Evolutionary conservation across 2,329 filamentous ascomycete genomes (phyloP), one percentile per base, ranked within the genome.

Genomic region (Onygenales sp.): DNA sequence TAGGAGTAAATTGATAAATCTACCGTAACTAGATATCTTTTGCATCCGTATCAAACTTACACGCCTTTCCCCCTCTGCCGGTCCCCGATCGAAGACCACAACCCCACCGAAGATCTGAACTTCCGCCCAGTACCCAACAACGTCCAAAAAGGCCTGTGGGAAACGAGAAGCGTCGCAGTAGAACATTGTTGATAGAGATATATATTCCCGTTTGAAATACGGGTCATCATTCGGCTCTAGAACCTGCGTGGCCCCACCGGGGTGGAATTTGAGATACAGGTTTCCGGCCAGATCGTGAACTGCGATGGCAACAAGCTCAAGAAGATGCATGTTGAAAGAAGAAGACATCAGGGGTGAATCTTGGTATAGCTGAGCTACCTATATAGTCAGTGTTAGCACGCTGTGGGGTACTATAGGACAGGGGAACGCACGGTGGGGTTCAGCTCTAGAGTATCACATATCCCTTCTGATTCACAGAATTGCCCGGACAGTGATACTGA

Each of bases 321-420:
- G 47, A 32, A 50, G 47, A 39, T 50, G 47, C 47, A 50, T 50
- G 31, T 50, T 50, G 32, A 50, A 50, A 10, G n/a, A 14, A 7
- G 27, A 27, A 8, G 47, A 50, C 9, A 38, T 17, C 32, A 50
- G 6, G 14, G 10, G 31, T 7, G 8, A 9, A 21, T 36, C 47
- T 17, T 50, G 47, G 36, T 38, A 50, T 27, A 36, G 14, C 31
- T 38, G 47, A 2, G 47, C 47, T 2, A 14, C 32, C 47, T 50
- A 38, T n/a, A 27, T 4, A 38, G 39, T 50, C 35, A 50, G 47
- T 11, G 14, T n/a, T 9, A 11, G 2, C 17, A 39, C 0, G 21
- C 21, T 27, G 1, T n/a, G 2, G n/a, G 14, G 2, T 2, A 38
- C 10, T 7, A 50, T 7, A n/a, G 2, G 47, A 21, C 2, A 17